phyloP scores from a whole-genome alignment of 2,329 filamentous ascomycete genomes.

The Colletotrichum sp. region DNA sequence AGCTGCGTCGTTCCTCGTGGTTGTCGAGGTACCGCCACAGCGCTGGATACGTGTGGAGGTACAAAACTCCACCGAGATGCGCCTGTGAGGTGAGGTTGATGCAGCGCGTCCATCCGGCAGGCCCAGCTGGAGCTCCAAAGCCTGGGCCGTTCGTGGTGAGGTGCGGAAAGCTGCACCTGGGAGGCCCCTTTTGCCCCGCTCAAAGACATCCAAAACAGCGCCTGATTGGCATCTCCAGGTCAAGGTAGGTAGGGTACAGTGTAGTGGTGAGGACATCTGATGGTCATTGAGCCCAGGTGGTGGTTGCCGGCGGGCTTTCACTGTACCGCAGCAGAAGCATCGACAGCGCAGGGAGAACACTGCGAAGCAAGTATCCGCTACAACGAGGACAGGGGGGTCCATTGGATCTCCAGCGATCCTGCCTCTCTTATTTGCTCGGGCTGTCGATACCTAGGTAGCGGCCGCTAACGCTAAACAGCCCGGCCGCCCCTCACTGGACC shows the following conservation, averaged over 20 bases:
- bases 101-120: not conserved
- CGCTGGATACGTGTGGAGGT: not conserved
- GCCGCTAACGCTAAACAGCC: conserved; percentile 4
- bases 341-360: not conserved
- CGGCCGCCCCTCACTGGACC: not conserved
- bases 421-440: conserved; percentile 2
- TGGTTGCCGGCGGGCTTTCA: not conserved
- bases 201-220: not conserved
- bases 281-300: not conserved
- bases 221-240: conserved; percentile 4
- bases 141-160: not conserved
- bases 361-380: not conserved
- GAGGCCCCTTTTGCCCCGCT: not conserved
- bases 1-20: not conserved
- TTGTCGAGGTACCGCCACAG: not conserved
- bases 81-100: not conserved
- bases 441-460: not conserved
- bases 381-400: not conserved
- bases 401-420: conserved; percentile 1
- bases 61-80: not conserved
- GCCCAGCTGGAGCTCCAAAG: not conserved
- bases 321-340: not conserved
- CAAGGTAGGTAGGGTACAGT: not conserved
- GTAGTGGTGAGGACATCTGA: not conserved
- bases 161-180: conserved; percentile 14